Base-by-base conservation (phyloP, 331 rosid species). In the Stylosanthes scabra region DNA sequence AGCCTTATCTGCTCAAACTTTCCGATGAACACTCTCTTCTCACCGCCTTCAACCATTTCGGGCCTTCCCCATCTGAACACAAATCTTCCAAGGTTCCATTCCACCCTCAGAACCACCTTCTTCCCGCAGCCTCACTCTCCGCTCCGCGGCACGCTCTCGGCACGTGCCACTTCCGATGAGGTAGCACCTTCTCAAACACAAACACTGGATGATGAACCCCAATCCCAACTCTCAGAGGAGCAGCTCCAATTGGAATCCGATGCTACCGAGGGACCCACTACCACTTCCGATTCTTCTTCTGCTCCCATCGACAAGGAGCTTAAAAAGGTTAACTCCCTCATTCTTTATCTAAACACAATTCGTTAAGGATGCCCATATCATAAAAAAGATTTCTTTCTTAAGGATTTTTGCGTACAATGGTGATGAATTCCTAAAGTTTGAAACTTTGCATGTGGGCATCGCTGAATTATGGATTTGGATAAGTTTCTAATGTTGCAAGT, bases 251-350 rank as follows among this genome's bases (percentile, higher is more conserved):
- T 66, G 10, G 83, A 83, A 63, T 11, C 87, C 49, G 62, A 49
- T 29, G 66, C 87, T 66, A 73, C 6, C 41, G 78, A 72, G 56
- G 74, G 66, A 45, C 76, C 51, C 11, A 52, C 4, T 50, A 37
- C 84, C 51, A 9, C 89, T 56, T 77, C 88, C 63, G 55, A 91
- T 80, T 13, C 86, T 65, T 77, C 88, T 66, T 61, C 93, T 80
- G 15, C 86, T 65, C 83, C 95, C 8, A 72, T 91, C 0, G 95
- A 94, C 63, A 88, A 88, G 46, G 97, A 91, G 71, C 95, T 94
- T 72, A 94, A 91, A 83, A 94, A 86, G 97, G 98, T 84, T 52
- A 6, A 68, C 13, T 40, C 14, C 63, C 14, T 27, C 31, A 55
- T 37, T 44, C 11, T 64, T 52, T 6, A 51, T 78, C 42, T 12